Percentiles rank a stretch among this genome's conserved stretches.
Evolutionary conservation across 129 eudicot genomes (phyloP).

Genomic region (Pseudognaphalium luteoalbum): DNA sequence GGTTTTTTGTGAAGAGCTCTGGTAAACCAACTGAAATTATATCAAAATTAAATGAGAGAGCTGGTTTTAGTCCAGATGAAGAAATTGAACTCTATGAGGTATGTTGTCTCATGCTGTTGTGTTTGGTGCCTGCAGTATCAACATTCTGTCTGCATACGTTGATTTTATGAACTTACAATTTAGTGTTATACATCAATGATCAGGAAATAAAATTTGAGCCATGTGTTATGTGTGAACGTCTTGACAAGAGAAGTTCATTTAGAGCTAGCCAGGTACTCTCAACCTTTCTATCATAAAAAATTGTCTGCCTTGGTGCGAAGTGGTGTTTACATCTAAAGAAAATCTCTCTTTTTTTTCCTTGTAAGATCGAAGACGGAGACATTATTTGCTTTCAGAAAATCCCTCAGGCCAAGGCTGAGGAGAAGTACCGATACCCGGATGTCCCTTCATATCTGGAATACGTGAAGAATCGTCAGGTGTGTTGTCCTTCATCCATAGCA

Average conservation of each 20-base stretch:
- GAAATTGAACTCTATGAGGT: constrained; percentile 97
- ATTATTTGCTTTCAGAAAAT: constrained; percentile 87
- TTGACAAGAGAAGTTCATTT: constrained; percentile 72
- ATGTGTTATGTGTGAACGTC: constrained; percentile 86
- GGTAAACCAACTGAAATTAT: constrained; percentile 78
- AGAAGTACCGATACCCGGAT: constrained; percentile 58
- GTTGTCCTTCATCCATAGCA: neutral
- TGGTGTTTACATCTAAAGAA: constrained; percentile 2
- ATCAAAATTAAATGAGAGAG: constrained; percentile 69
- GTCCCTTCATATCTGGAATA: constrained; percentile 87
- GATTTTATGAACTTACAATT: constrained; percentile 3
- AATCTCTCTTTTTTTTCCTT: neutral
- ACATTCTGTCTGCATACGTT: neutral
- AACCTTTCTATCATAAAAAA: constrained; percentile 16
- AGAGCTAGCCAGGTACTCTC: constrained; percentile 74
- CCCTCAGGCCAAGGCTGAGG: constrained; percentile 47
- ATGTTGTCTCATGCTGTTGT: constrained; percentile 22
- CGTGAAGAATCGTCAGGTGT: constrained; percentile 82
- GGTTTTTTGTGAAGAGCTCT: constrained; percentile 76
- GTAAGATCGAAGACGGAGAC: constrained; percentile 91
- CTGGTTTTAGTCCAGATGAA: constrained; percentile 83
- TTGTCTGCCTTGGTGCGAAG: neutral
- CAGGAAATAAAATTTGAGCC: constrained; percentile 99
- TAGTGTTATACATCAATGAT: constrained; percentile 8
- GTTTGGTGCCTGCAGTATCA: neutral